Conservation (phyloP, 2,329 filamentous ascomycete species). For the Podosphaera fusca region DNA sequence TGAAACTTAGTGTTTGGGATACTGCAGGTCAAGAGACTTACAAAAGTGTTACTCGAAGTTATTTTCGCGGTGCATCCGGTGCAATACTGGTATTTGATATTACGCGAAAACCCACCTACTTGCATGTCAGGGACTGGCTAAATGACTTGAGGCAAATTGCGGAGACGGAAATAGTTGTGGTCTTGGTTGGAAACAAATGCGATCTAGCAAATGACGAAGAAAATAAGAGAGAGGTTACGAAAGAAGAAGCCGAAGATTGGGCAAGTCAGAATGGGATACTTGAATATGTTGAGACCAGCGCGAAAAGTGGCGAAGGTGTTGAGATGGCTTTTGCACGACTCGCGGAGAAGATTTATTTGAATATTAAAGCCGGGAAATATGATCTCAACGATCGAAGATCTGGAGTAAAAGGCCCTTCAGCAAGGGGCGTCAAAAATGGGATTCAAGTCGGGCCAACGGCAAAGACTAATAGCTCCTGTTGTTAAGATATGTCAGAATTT, state of each 20-base stretch:
- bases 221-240: conserved; percentile 58
- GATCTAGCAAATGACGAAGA: conserved; percentile 40
- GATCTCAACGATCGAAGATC: conserved; percentile 82
- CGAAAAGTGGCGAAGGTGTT: conserved; percentile 85
- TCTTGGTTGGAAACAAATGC: conserved; percentile 86
- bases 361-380: conserved; percentile 78
- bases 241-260: conserved; percentile 74
- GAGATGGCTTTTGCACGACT: conserved; percentile 85
- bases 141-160: conserved; percentile 85
- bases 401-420: conserved; percentile 57
- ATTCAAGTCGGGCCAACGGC: conserved; percentile 20
- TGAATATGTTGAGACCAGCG: conserved; percentile 87
- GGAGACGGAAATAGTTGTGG: conserved; percentile 82
- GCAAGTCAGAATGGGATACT: conserved; percentile 65
- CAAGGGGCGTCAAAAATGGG: conserved; percentile 21
- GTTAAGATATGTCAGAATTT: conserved; percentile 4
- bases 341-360: conserved; percentile 85
- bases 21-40: conserved; percentile 95
- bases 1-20: conserved; percentile 90
- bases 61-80: conserved; percentile 44
- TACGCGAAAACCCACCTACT: conserved; percentile 61
- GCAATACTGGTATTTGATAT: conserved; percentile 89
- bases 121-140: conserved; percentile 79
- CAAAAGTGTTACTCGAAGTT: conserved; percentile 79
- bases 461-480: conserved; percentile 9